Evolutionary conservation across 2,329 filamentous ascomycete species (phyloP).

Genomic region (Beauveria australis): DNA sequence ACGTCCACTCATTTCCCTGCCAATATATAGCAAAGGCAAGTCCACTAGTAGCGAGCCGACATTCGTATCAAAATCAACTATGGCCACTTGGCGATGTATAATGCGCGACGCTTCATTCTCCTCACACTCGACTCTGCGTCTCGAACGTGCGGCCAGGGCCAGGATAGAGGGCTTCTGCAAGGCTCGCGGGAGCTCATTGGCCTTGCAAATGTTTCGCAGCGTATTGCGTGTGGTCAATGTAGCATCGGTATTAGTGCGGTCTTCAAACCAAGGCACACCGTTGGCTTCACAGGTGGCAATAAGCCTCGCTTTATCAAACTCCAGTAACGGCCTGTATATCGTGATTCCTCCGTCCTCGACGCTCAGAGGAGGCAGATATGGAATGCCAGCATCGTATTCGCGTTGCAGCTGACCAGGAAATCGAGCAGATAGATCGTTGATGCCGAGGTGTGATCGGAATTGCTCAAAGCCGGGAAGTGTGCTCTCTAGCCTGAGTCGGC

Average conservation of each 20-base stretch:
- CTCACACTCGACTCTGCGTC: constrained; percentile 32
- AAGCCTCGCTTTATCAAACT: constrained; percentile 65
- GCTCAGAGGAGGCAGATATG: constrained; percentile 27
- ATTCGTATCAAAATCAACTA: constrained; percentile 39
- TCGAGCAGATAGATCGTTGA: constrained; percentile 17
- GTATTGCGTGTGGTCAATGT: constrained; percentile 77
- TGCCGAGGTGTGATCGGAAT: constrained; percentile 1
- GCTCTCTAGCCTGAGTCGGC: constrained; percentile 17
- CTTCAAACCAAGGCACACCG: constrained; percentile 69
- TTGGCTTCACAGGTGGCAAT: constrained; percentile 65
- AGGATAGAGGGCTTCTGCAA: constrained; percentile 59
- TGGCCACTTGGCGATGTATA: constrained; percentile 38
- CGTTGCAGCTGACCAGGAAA: constrained; percentile 20
- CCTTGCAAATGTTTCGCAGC: constrained; percentile 56
- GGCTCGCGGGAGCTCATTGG: constrained; percentile 57
- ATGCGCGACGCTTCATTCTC: constrained; percentile 47
- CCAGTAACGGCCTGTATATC: constrained; percentile 61
- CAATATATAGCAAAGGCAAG: constrained; percentile 28
- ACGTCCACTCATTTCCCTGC: not conserved
- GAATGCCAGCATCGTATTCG: constrained; percentile 17
- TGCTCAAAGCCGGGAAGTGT: constrained; percentile 6
- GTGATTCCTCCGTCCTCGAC: constrained; percentile 59
- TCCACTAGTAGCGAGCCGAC: constrained; percentile 39
- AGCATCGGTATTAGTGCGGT: constrained; percentile 70
- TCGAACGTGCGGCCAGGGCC: constrained; percentile 46